phyloP scores from a whole-genome alignment of 805 yeast genomes.

The Pichia nakasei region DNA sequence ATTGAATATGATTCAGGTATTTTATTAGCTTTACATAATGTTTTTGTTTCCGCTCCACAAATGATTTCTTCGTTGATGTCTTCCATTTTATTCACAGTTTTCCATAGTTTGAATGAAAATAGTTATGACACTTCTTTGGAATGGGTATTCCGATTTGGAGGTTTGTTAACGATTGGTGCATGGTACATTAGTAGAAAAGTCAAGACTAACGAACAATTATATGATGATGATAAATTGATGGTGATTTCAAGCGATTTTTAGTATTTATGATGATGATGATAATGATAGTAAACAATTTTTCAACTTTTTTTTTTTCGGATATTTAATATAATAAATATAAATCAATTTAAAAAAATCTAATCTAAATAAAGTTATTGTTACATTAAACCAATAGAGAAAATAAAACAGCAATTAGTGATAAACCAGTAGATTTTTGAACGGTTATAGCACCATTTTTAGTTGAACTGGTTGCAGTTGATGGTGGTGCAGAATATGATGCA shows the following conservation, averaged over 20 bases:
- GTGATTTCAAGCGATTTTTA: constrained; percentile 4
- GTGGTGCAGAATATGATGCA: background rate
- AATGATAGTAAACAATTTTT: background rate
- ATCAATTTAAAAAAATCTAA: too few species aligned
- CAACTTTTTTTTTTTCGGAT: too few species aligned
- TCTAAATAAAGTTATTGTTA: too few species aligned
- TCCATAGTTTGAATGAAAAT: constrained; percentile 22
- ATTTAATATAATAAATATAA: too few species aligned
- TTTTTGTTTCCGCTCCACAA: constrained; percentile 51
- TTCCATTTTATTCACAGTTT: constrained; percentile 35
- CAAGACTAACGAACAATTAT: constrained; percentile 32
- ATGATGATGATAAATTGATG: constrained; percentile 24
- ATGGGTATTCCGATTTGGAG: constrained; percentile 53
- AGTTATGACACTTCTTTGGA: constrained; percentile 36
- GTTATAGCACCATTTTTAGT: background rate
- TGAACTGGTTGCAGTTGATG: background rate
- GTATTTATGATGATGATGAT: too few species aligned
- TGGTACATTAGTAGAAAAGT: constrained; percentile 32
- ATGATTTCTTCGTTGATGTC: constrained; percentile 42
- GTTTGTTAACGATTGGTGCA: constrained; percentile 41
- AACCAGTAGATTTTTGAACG: background rate
- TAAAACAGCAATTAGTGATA: background rate
- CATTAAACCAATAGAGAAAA: background rate
- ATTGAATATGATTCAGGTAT: constrained; percentile 50
- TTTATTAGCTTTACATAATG: constrained; percentile 48